phyloP scores from a whole-genome alignment of 441 rosid species.

The Pelargonium citronellum region DNA sequence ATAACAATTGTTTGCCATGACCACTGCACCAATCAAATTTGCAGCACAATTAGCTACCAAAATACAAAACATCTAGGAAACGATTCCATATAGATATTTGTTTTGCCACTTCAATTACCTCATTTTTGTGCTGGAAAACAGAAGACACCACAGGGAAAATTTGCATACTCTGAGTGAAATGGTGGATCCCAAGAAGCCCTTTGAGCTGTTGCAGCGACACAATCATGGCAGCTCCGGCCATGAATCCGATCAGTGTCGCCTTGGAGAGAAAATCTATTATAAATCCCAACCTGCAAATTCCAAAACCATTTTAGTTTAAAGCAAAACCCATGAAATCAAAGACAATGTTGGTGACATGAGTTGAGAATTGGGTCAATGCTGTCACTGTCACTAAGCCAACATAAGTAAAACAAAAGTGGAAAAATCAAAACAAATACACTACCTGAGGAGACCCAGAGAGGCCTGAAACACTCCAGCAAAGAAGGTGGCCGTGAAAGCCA shows the following conservation, averaged over 20 bases:
- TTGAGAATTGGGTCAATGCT: no score
- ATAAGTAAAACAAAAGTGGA: no score
- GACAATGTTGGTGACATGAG: no score
- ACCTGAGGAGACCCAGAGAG: slow-evolving; percentile 88
- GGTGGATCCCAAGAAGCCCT: slow-evolving; percentile 89
- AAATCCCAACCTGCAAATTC: slow-evolving; percentile 70
- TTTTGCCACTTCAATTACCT: slow-evolving; percentile 32
- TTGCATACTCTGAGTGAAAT: slow-evolving; percentile 85
- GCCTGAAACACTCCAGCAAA: slow-evolving; percentile 96
- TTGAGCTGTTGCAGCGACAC: slow-evolving; percentile 94
- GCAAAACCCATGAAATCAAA: not conserved
- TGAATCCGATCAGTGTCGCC: slow-evolving; percentile 91
- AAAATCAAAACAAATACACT: not conserved
- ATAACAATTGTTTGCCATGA: slow-evolving; percentile 74
- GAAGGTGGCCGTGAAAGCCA: slow-evolving; percentile 95
- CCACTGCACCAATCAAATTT: slow-evolving; percentile 63
- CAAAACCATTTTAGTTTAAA: not conserved
- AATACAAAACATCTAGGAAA: not conserved
- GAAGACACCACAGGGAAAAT: slow-evolving; percentile 71
- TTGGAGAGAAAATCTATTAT: slow-evolving; percentile 86
- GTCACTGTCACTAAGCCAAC: no score
- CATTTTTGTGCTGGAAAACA: slow-evolving; percentile 58
- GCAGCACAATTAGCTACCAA: not conserved
- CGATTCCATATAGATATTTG: not conserved
- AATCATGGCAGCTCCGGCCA: slow-evolving; percentile 96